Percentiles rank a stretch among this genome's conserved stretches.
phyloP scores from a whole-genome alignment of 495 filamentous ascomycete genomes.

The Penicillium cataractarum region DNA sequence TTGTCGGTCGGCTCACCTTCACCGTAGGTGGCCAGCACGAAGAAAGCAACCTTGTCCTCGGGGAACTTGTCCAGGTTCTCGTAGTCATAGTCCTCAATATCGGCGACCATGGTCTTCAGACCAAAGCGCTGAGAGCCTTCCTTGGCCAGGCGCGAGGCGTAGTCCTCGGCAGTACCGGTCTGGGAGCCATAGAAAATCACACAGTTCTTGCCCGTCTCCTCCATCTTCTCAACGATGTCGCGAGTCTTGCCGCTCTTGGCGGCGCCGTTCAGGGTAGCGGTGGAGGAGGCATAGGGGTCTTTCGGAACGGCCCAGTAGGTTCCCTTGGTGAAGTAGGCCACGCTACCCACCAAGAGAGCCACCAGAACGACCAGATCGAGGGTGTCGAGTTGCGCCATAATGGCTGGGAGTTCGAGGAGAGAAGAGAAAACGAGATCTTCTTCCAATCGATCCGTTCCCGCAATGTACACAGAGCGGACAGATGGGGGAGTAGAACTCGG shows the following conservation, averaged over 20 bases:
- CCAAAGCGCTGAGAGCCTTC: constrained; percentile 96
- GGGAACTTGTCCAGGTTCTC: constrained; percentile 91
- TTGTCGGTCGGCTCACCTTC: constrained; percentile 99
- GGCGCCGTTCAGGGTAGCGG: constrained; percentile 66
- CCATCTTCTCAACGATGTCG: constrained; percentile 94
- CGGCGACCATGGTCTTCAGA: constrained; percentile 97
- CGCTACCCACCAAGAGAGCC: constrained; percentile 79
- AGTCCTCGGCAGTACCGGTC: constrained; percentile 98
- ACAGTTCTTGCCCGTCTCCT: constrained; percentile 94
- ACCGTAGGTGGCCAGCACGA: constrained; percentile 96
- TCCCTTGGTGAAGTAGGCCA: constrained; percentile 97
- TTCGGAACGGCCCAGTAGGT: constrained; percentile 82
- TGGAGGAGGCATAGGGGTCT: constrained; percentile 80
- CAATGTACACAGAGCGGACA: neutral
- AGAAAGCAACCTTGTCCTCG: constrained; percentile 88
- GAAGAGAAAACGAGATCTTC: neutral
- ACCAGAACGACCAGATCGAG: constrained; percentile 90
- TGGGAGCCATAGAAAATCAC: constrained; percentile 98
- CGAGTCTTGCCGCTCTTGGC: constrained; percentile 84
- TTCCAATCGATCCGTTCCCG: neutral
- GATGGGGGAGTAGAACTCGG: constrained; percentile 10
- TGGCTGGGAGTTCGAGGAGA: constrained; percentile 16
- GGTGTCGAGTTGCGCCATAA: constrained; percentile 95
- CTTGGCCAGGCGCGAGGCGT: constrained; percentile 95
- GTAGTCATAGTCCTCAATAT: constrained; percentile 97